phyloP scores from a whole-genome alignment of 2,329 filamentous ascomycete species.

The Harringtonia lauricola region DNA sequence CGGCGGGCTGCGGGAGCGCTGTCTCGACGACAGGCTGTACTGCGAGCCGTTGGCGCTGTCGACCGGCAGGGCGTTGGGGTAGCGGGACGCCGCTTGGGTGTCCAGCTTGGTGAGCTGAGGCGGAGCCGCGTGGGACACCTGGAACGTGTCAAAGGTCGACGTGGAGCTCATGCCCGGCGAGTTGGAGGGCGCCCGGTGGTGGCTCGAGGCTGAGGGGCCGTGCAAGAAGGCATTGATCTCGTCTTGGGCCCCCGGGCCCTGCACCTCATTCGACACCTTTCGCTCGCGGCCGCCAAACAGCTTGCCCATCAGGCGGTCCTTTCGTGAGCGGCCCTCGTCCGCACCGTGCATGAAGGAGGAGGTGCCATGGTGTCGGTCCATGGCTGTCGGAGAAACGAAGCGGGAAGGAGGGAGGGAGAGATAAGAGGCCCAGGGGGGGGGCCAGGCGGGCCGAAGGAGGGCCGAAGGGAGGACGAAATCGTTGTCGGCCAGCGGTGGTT shows the following conservation, averaged over 20 bases:
- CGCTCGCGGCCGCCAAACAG: constrained; percentile 37
- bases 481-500: too few relatives aligned
- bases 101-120: constrained; percentile 41
- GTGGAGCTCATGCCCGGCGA: neutral
- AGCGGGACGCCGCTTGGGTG: constrained; percentile 42
- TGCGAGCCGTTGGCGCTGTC: constrained; percentile 24
- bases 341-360: constrained; percentile 2
- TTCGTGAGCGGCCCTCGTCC: constrained; percentile 23
- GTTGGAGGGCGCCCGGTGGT: too few relatives aligned
- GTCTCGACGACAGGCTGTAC: constrained; percentile 31
- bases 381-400: constrained; percentile 3
- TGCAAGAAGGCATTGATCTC: constrained; percentile 50
- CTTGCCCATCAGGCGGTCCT: constrained; percentile 52
- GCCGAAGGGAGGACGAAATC: neutral
- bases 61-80: constrained; percentile 41
- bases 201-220: constrained; percentile 17
- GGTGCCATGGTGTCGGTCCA: constrained; percentile 10
- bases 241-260: constrained; percentile 21
- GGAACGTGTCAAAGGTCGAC: constrained; percentile 42
- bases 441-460: neutral
- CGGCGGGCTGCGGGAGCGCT: constrained; percentile 33
- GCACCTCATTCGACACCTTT: constrained; percentile 24
- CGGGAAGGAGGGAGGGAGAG: neutral
- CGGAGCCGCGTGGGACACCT: constrained; percentile 38
- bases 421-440: too few relatives aligned